phyloP scores from a whole-genome alignment of 345 rosid species.

The Acer negundo region DNA sequence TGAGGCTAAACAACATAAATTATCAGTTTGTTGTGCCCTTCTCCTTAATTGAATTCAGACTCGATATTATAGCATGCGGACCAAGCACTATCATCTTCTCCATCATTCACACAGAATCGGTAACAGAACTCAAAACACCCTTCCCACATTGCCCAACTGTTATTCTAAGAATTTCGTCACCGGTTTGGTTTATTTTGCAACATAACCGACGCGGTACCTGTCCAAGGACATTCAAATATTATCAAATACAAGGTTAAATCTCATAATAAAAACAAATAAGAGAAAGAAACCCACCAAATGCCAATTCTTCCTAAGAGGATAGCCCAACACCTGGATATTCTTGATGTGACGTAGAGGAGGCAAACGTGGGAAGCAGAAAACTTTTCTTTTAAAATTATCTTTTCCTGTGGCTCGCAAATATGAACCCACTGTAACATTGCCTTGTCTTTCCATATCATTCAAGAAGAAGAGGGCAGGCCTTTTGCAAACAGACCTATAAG shows the following conservation, averaged over 20 bases:
- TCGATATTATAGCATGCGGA: slow-evolving; percentile 17
- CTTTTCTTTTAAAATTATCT: slow-evolving; percentile 66
- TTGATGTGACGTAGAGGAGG: slow-evolving; percentile 61
- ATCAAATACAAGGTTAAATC: slow-evolving; percentile 11
- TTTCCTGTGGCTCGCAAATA: slow-evolving; percentile 52
- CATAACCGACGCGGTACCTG: slow-evolving; percentile 84
- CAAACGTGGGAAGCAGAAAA: slow-evolving; percentile 68
- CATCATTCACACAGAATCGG: slow-evolving; percentile 41
- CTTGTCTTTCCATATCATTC: slow-evolving; percentile 44
- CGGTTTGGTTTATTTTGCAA: slow-evolving; percentile 59
- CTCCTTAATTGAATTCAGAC: slow-evolving; percentile 34
- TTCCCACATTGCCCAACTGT: slow-evolving; percentile 71
- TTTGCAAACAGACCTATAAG: slow-evolving; percentile 60
- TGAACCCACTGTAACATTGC: slow-evolving; percentile 54
- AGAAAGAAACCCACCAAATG: slow-evolving; percentile 61
- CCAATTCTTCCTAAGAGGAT: slow-evolving; percentile 67
- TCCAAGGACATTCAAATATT: slow-evolving; percentile 12
- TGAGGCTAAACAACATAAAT: slow-evolving; percentile 23
- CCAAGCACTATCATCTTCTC: slow-evolving; percentile 22
- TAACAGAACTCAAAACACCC: slow-evolving; percentile 48
- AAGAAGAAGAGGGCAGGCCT: slow-evolving; percentile 56
- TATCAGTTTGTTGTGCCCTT: slow-evolving; percentile 27
- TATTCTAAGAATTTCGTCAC: slow-evolving; percentile 51
- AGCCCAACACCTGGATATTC: slow-evolving; percentile 58
- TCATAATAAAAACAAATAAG: background rate